These are phyloP conservation scores for Calonectria leucothoes DNA, from an alignment of 2,329 filamentous ascomycete species.

Conservation along the genomic window DNA sequence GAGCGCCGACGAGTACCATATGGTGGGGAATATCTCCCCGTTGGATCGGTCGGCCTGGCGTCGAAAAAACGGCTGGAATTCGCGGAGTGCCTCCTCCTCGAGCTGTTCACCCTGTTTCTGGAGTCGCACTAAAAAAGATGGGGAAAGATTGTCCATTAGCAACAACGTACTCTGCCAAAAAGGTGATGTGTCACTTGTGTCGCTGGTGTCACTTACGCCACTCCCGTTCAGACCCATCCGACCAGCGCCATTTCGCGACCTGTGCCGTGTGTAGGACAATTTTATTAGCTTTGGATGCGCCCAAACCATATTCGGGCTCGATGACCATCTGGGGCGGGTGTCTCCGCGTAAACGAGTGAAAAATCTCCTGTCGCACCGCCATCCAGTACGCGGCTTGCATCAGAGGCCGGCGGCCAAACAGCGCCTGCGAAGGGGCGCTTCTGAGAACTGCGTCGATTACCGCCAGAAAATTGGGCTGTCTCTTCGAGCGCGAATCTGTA, in stretches of 20 bases:
- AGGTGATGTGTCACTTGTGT: background rate
- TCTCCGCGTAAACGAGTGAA: slow-evolving; percentile 52
- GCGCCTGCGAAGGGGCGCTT: slow-evolving; percentile 49
- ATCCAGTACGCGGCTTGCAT: slow-evolving; percentile 56
- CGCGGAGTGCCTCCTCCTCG: slow-evolving; percentile 46
- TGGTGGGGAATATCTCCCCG: slow-evolving; percentile 54
- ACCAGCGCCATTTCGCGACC: slow-evolving; percentile 55
- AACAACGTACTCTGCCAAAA: background rate
- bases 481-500: slow-evolving; percentile 23
- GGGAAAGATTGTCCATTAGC: background rate
- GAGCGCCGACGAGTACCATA: slow-evolving; percentile 53
- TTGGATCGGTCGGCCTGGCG: slow-evolving; percentile 48
- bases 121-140: slow-evolving; percentile 44
- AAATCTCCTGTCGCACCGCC: slow-evolving; percentile 54
- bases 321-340: slow-evolving; percentile 52
- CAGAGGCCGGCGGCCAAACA: slow-evolving; percentile 50
- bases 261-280: slow-evolving; percentile 55
- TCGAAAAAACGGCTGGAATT: slow-evolving; percentile 50
- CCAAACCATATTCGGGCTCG: slow-evolving; percentile 47
- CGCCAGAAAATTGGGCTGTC: slow-evolving; percentile 52
- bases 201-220: slow-evolving; percentile 47
- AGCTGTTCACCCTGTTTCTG: slow-evolving; percentile 50
- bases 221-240: slow-evolving; percentile 48
- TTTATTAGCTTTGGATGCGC: slow-evolving; percentile 52
- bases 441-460: slow-evolving; percentile 54